Base-by-base conservation (phyloP, 257 asterid genomes). In the Penstemon barbatus region DNA sequence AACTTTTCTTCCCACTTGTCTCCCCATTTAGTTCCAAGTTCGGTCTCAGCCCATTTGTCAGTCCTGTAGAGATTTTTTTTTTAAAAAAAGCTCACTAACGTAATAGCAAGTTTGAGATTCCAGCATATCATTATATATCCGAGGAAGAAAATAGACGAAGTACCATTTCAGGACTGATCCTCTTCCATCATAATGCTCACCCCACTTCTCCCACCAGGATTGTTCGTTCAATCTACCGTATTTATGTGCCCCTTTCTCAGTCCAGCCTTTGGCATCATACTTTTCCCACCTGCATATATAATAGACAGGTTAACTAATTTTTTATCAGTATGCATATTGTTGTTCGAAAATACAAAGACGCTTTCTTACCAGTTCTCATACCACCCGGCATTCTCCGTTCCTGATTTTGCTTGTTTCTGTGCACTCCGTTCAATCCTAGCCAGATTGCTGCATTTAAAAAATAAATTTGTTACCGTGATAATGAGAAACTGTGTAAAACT, bases 151-250 rank as follows among this genome's bases (percentile, higher is more conserved):
- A 25, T 37, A 19, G 45, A 63, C 38, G 41, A 51, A 69, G 55
- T 86, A 94, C 99, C 99, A 94, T 87, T 94, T 94, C 8, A 91
- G 76, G 63, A 94, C 96, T 63, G 98, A 91, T 78, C 99, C 99
- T 72, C 98, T 83, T 54, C 99, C 99, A 76, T 94, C 99, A 63
- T 91, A 94, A 78, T 87, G 84, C 61, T 94, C 99, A 62, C 99
- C 99, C 99, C 99, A 94, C 79, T 91, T 94, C 81, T 94, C 99
- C 99, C 99, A 94, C 99, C 99, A 94, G 5, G 99, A 94, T 71
- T 94, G 97, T 70, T 91, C 99, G 66, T 94, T 87, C 81, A 94
- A 57, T 77, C 97, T 87, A 44, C 99, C 99, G 74, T 94, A 94
- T 65, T 94, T 94, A 60, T 94, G 98, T 7, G 98, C 96, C 61